Evolutionary conservation across 345 rosid species (phyloP), one percentile per base, ranked within the genome.

Genomic region (Euphorbia lathyris): DNA sequence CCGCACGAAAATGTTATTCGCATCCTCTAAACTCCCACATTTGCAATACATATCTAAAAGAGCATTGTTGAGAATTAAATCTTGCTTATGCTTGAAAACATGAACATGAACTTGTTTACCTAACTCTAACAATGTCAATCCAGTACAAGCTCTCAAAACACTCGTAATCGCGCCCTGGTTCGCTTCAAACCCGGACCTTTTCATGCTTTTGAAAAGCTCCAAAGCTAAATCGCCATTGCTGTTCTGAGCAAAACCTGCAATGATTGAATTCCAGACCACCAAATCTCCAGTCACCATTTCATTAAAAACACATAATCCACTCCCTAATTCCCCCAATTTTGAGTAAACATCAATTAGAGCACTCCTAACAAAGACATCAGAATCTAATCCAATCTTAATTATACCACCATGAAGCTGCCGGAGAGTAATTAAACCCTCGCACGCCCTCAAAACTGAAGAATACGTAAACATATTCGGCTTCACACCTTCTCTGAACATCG

Each of bases 41-140:
- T 87, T 89, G 75, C 95, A 87, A 53, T 87, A 89, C 95, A 87
- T 89, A 75, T 89, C 95, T 30, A 89, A 67, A 2, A 89, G 90
- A 5, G 94, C 89, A 53, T 89, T 89, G 69, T 84, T 80, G 22
- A 90, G 83, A 52, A 90, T 86, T 69, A 88, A 80, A 74, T 90
- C 93, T 58, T 63, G 87, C 47, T 83, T 83, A 65, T 74, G 80
- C 75, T 90, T 90, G 58, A 87, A 69, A 6, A 90, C 81, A 77
- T 83, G 91, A 69, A 83, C 93, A 85, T 87, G 93, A 10, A 81
- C 83, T 77, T 88, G 96, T 72, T 83, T 83, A 62, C 96, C 93
- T 65, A 85, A 68, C 74, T 88, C 91, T 32, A 88, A 68, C 65
- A 90, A 62, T 16, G 91, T 76, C 59, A 88, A 67, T 30, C 84